phyloP scores from a whole-genome alignment of 2,329 filamentous ascomycete genomes.

The Colletotrichum musae region DNA sequence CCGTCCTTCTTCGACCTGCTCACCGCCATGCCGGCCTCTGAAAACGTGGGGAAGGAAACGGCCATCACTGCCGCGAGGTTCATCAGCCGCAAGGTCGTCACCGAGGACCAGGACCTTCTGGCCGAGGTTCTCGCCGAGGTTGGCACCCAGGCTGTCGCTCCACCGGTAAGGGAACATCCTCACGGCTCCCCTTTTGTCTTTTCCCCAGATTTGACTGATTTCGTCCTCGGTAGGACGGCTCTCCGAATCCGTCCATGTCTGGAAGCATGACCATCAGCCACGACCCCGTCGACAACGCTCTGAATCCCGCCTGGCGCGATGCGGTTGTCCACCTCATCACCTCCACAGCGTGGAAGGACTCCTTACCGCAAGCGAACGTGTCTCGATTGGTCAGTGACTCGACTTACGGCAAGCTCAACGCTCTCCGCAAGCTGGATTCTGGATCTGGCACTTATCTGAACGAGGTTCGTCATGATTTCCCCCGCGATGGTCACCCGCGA shows the following conservation, averaged over 20 bases:
- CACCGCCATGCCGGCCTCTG: background rate
- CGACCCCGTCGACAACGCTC: background rate
- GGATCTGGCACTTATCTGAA: conserved; percentile 10
- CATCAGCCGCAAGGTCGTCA: background rate
- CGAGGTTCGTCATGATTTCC: background rate
- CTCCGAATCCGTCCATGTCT: background rate
- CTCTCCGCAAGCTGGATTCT: conserved; percentile 1
- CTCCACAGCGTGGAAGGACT: background rate
- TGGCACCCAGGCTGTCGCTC: background rate
- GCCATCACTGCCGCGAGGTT: background rate
- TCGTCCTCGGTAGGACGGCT: no score
- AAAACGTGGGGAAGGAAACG: background rate
- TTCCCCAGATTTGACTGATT: background rate
- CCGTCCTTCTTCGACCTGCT: background rate
- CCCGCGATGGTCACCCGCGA: background rate
- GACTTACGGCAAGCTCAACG: conserved; percentile 16
- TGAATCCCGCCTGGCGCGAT: conserved; percentile 20
- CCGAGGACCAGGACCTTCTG: background rate
- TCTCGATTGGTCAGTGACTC: background rate
- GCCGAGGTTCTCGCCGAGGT: conserved; percentile 4
- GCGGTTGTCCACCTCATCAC: conserved; percentile 14
- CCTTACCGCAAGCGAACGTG: background rate
- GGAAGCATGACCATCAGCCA: conserved; percentile 10
- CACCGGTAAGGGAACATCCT: background rate
- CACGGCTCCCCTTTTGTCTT: background rate